These are phyloP conservation scores for Apiospora koreana DNA, from an alignment of 2,329 filamentous ascomycete species.

Conservation along the genomic window DNA sequence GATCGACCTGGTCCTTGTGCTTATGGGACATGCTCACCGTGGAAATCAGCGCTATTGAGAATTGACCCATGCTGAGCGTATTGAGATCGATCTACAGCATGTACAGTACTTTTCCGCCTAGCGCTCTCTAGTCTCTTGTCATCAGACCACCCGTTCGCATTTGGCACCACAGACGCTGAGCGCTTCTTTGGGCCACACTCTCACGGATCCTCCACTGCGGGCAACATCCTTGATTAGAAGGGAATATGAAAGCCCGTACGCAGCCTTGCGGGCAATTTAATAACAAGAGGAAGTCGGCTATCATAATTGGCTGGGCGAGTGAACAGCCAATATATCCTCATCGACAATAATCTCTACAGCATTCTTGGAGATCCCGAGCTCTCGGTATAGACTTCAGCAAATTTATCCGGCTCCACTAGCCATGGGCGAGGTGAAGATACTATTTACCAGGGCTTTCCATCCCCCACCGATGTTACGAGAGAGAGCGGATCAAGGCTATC, in stretches of 20 bases:
- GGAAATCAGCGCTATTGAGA: background rate
- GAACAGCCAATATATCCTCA: background rate
- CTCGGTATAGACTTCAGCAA: background rate
- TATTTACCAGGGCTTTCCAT: background rate
- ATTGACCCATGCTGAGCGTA: background rate
- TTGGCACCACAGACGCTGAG: background rate
- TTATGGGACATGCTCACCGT: background rate
- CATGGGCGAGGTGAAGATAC: background rate
- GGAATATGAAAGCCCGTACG: background rate
- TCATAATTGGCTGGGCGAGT: background rate
- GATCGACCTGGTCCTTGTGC: background rate
- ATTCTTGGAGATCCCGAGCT: background rate
- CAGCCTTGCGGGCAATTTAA: background rate
- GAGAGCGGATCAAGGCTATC: background rate
- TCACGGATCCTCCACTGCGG: background rate
- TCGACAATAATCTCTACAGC: background rate
- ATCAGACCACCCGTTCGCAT: slow-evolving; percentile 3
- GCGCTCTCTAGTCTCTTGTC: background rate
- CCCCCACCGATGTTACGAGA: background rate
- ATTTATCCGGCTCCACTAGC: background rate
- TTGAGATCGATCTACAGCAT: slow-evolving; percentile 3
- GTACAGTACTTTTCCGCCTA: background rate
- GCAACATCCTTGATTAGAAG: background rate
- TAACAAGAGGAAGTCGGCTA: background rate
- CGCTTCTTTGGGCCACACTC: background rate